A percentile compares a stretch with the other conserved stretches of the same genome.
Conservation (phyloP, 2,329 filamentous ascomycete genomes). For the Chaetomium sp. region DNA sequence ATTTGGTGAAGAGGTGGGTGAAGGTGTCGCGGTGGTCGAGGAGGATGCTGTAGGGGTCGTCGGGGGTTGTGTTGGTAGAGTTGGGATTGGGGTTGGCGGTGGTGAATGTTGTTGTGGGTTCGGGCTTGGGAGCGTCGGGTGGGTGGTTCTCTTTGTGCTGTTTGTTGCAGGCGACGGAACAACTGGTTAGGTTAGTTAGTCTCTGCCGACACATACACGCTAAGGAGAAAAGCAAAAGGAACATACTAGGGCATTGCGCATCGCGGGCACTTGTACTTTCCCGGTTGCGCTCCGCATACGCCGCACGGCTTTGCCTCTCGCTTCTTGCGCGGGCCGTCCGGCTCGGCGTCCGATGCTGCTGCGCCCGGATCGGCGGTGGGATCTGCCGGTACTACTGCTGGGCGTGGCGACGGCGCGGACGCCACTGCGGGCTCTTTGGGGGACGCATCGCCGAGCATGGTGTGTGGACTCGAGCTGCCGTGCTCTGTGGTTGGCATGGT, state of each 20-base stretch:
- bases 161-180: slow-evolving; percentile 50
- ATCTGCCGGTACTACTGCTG: background rate
- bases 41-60: slow-evolving; percentile 44
- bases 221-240: background rate
- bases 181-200: slow-evolving; percentile 37
- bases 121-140: slow-evolving; percentile 25
- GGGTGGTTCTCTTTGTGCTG: slow-evolving; percentile 35
- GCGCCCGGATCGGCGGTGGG: background rate
- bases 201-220: background rate
- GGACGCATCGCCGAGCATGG: slow-evolving; percentile 1
- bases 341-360: background rate
- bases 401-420: background rate
- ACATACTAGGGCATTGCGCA: slow-evolving; percentile 54
- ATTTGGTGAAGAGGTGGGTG: slow-evolving; percentile 44
- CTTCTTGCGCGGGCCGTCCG: slow-evolving; percentile 18
- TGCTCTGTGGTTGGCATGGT: background rate
- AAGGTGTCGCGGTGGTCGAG: slow-evolving; percentile 47
- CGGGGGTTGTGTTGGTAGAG: slow-evolving; percentile 1
- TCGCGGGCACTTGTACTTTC: slow-evolving; percentile 58
- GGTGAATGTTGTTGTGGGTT: slow-evolving; percentile 29
- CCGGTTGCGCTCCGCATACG: slow-evolving; percentile 44
- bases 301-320: slow-evolving; percentile 40
- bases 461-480: background rate
- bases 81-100: slow-evolving; percentile 13
- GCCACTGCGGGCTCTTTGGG: slow-evolving; percentile 1